Percentiles rank a stretch among this genome's conserved stretches.
phyloP scores from a whole-genome alignment of 306 rosid species.

The Vigna radiata region DNA sequence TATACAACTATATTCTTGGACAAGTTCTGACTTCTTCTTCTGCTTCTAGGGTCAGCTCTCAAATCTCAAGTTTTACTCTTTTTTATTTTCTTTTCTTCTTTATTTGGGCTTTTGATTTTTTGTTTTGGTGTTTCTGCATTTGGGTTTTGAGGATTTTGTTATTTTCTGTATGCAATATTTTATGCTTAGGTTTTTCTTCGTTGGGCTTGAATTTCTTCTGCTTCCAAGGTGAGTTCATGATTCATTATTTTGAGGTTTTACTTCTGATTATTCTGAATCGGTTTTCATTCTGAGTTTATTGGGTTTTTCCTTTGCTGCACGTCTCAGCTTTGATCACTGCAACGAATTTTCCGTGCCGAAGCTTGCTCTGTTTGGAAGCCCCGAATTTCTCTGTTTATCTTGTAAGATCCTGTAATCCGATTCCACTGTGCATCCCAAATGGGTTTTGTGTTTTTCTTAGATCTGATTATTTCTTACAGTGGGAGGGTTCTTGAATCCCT shows the following conservation, averaged over 20 bases:
- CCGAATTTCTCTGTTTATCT: background rate
- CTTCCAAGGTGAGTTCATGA: conserved; percentile 24
- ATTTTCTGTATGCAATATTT: background rate
- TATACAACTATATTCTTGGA: conserved; percentile 9
- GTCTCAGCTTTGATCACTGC: conserved; percentile 11
- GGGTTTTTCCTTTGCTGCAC: conserved; percentile 7
- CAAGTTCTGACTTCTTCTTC: background rate
- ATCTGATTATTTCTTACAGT: too few relatives aligned
- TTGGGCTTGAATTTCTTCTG: conserved; percentile 6
- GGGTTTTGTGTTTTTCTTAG: background rate
- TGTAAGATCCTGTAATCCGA: conserved; percentile 5
- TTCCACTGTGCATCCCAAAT: background rate
- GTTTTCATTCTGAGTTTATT: background rate
- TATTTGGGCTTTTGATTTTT: background rate
- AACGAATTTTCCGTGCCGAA: background rate
- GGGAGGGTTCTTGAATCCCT: conserved; percentile 12
- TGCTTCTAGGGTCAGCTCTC: conserved; percentile 28
- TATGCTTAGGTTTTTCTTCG: conserved; percentile 4
- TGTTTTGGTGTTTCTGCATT: background rate
- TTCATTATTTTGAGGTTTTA: background rate
- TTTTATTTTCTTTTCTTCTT: background rate
- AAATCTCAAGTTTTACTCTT: background rate
- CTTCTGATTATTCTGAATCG: background rate
- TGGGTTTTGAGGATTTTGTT: background rate
- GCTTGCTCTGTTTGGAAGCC: conserved; percentile 32